Evolutionary conservation across 805 yeast genomes (phyloP).

Genomic region (Myxozyma vanderwaltii): DNA sequence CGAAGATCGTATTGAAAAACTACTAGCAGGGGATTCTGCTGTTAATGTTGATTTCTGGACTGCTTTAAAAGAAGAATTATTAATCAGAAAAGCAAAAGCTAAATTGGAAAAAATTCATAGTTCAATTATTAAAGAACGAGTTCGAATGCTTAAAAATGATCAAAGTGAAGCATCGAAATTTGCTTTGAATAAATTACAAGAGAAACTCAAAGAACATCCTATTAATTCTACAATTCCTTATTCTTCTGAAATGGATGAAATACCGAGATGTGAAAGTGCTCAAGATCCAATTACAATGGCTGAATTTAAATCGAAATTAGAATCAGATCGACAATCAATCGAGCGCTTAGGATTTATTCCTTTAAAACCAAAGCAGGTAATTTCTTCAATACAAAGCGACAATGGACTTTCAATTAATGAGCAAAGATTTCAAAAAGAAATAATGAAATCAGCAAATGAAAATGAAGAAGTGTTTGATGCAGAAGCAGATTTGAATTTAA

Average conservation of each 20-base stretch:
- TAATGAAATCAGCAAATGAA: slow-evolving; percentile 18
- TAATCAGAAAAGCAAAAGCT: slow-evolving; percentile 32
- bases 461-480: slow-evolving; percentile 36
- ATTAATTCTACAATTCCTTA: slow-evolving; percentile 1
- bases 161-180: slow-evolving; percentile 12
- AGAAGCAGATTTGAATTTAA: slow-evolving; percentile 28
- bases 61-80: slow-evolving; percentile 35
- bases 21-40: slow-evolving; percentile 28
- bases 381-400: not conserved
- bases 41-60: slow-evolving; percentile 41
- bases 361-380: slow-evolving; percentile 10
- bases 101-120: slow-evolving; percentile 24
- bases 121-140: slow-evolving; percentile 20
- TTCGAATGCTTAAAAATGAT: slow-evolving; percentile 7
- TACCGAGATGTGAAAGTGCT: slow-evolving; percentile 1
- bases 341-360: slow-evolving; percentile 33
- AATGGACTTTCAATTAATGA: slow-evolving; percentile 1
- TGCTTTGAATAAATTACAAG: slow-evolving; percentile 9
- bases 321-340: slow-evolving; percentile 3
- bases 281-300: not conserved
- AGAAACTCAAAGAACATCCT: not conserved
- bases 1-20: slow-evolving; percentile 32
- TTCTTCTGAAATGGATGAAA: slow-evolving; percentile 23
- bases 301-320: not conserved
- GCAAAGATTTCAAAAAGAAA: slow-evolving; percentile 17